These are phyloP conservation scores for Euphrasia arctica DNA, from an alignment of 305 asterid genomes.

Conservation along the genomic window DNA sequence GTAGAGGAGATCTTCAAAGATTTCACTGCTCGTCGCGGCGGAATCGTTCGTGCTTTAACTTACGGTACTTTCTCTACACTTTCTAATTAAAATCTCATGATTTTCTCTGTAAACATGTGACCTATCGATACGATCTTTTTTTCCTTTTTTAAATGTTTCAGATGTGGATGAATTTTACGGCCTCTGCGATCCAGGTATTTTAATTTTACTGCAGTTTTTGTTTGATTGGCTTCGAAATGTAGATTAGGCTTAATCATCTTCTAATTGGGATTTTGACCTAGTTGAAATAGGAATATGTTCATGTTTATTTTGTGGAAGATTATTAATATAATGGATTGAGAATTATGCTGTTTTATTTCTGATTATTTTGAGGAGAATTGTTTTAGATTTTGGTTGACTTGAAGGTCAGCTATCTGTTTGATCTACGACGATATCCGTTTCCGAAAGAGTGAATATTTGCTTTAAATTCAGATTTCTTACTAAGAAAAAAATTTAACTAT, in stretches of 20 bases:
- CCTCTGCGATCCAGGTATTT: neutral
- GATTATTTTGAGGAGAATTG: too few species aligned
- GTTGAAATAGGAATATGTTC: too few species aligned
- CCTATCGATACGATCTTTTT: neutral
- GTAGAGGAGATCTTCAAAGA: conserved; percentile 93
- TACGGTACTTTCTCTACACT: conserved; percentile 36
- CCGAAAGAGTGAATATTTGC: neutral
- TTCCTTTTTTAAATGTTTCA: neutral
- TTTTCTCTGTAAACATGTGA: neutral
- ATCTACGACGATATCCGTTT: neutral
- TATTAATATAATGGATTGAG: too few species aligned
- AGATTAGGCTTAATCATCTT: neutral
- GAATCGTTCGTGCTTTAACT: conserved; percentile 80
- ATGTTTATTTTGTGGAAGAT: too few species aligned
- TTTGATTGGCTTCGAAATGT: too few species aligned
- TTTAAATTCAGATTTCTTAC: neutral
- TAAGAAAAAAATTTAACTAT: neutral
- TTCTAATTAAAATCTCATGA: neutral
- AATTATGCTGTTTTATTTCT: too few species aligned
- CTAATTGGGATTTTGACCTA: neutral
- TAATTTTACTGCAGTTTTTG: neutral
- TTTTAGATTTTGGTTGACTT: too few species aligned
- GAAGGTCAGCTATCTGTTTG: neutral
- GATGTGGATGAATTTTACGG: conserved; percentile 1
- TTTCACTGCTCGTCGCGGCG: conserved; percentile 76